phyloP scores from a whole-genome alignment of 2,329 filamentous ascomycete species.

The Curvularia sp. region DNA sequence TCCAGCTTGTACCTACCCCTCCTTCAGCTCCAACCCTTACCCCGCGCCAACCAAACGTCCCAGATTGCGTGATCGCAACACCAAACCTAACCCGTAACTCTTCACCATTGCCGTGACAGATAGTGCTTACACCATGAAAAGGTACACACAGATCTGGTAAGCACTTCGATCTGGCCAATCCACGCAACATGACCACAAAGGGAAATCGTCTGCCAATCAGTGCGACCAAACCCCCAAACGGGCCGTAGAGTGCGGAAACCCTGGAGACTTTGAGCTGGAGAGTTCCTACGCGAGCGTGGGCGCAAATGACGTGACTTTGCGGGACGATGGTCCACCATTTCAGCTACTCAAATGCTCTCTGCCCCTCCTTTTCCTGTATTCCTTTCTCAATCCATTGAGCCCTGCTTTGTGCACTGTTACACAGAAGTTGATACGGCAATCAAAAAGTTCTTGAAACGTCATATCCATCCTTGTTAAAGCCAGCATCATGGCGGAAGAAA shows the following conservation, averaged over 20 bases:
- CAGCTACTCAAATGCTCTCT: not conserved
- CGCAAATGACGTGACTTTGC: constrained; percentile 13
- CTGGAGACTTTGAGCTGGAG: not conserved
- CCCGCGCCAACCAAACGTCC: not conserved
- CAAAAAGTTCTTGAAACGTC: not conserved
- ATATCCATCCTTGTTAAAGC: not conserved
- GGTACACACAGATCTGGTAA: not conserved
- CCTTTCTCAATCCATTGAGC: not conserved
- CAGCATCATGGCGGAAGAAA: constrained; percentile 47
- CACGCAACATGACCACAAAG: not conserved
- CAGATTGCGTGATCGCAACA: constrained; percentile 7
- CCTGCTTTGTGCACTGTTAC: not conserved
- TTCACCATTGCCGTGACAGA: not conserved
- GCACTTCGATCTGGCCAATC: not conserved
- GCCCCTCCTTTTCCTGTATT: constrained; percentile 3
- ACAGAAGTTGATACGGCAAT: not conserved
- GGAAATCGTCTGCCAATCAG: not conserved
- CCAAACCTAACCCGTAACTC: not conserved
- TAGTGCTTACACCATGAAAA: not conserved
- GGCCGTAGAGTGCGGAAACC: not conserved
- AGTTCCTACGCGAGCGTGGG: constrained; percentile 1
- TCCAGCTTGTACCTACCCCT: not conserved
- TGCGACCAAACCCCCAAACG: not conserved
- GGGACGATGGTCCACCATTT: constrained; percentile 1
- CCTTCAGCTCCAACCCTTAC: not conserved